Conservation (phyloP, 352 stramenopile genomes). For the Phytophthora citrophthora region DNA sequence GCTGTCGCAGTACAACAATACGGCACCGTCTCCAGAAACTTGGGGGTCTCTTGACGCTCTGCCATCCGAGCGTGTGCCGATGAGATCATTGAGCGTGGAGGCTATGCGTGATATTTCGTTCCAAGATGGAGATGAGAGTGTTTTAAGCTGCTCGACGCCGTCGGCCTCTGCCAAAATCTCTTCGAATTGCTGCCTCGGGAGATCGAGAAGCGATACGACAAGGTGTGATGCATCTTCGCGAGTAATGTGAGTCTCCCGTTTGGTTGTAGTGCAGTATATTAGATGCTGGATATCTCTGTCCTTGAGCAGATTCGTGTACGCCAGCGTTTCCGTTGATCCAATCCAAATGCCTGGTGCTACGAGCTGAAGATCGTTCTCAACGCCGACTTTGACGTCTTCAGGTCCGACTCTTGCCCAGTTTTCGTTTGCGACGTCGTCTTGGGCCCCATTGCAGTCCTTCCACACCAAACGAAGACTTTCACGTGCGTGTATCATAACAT, state of each 20-base stretch:
- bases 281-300: constrained; percentile 10
- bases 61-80: background rate
- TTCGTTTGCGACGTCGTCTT: background rate
- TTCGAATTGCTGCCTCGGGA: constrained; percentile 21
- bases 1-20: constrained; percentile 48
- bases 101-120: constrained; percentile 7
- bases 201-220: constrained; percentile 12
- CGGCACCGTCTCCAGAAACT: background rate
- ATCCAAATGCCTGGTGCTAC: constrained; percentile 44
- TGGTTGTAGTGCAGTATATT: constrained; percentile 20
- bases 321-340: constrained; percentile 34
- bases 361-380: constrained; percentile 41
- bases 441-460: background rate
- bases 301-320: constrained; percentile 9
- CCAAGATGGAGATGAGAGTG: constrained; percentile 5
- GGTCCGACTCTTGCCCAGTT: constrained; percentile 12
- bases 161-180: constrained; percentile 1
- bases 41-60: background rate
- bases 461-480: constrained; percentile 21
- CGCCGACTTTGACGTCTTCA: constrained; percentile 17
- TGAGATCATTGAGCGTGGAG: background rate
- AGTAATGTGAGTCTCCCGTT: constrained; percentile 3
- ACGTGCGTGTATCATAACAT: constrained; percentile 12
- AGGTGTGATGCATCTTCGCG: constrained; percentile 1
- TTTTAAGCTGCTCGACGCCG: constrained; percentile 6